Evolutionary conservation across 805 yeast genomes (phyloP).

Genomic region (Soucietia sequanensis): DNA sequence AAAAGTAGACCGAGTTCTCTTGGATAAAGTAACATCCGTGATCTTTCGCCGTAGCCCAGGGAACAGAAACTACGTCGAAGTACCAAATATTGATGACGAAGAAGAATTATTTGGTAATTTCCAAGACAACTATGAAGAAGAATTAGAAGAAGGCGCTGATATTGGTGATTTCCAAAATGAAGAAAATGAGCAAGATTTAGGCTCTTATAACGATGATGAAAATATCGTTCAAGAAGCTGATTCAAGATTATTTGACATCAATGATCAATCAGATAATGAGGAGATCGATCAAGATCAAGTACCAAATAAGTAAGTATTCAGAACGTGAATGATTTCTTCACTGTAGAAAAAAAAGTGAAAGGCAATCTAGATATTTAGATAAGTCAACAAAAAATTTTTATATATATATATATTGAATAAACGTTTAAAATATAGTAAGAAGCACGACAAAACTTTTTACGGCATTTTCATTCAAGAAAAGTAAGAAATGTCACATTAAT

Average conservation of each 20-base stretch:
- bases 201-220: constrained; percentile 8
- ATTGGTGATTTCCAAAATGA: constrained; percentile 17
- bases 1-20: constrained; percentile 30
- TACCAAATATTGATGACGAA: constrained; percentile 37
- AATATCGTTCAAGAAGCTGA: constrained; percentile 14
- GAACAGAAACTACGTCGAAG: constrained; percentile 38
- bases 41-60: constrained; percentile 40
- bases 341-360: too few relatives aligned
- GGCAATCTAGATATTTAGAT: too few relatives aligned
- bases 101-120: constrained; percentile 42
- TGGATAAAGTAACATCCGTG: constrained; percentile 28
- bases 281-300: neutral
- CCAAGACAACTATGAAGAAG: constrained; percentile 41
- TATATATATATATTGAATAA: too few relatives aligned
- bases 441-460: too few relatives aligned
- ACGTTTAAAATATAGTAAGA: too few relatives aligned
- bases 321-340: too few relatives aligned
- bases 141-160: constrained; percentile 29
- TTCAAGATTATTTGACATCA: constrained; percentile 29
- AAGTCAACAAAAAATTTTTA: too few relatives aligned
- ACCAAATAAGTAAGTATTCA: too few relatives aligned
- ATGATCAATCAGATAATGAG: constrained; percentile 21
- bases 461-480: too few relatives aligned
- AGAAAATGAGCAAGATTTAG: constrained; percentile 11
- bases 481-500: too few relatives aligned